Evolutionary conservation across 2,329 filamentous ascomycete genomes (phyloP).

Genomic region (Proliferodiscus dingleyae): DNA sequence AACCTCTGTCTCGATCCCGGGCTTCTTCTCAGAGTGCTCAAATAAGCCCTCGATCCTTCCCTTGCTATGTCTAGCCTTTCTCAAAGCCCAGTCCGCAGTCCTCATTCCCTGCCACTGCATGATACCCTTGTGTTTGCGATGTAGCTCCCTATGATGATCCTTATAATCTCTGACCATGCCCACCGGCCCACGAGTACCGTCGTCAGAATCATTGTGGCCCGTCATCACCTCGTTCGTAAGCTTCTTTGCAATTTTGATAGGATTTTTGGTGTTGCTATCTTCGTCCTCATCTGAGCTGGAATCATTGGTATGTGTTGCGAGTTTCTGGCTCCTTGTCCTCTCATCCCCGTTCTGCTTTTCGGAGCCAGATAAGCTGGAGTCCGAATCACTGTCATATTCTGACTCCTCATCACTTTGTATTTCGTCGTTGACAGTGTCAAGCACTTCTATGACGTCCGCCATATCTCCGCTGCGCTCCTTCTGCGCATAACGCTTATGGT

Average conservation of each 20-base stretch:
- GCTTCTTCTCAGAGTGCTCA: constrained; percentile 52
- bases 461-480: constrained; percentile 48
- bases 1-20: constrained; percentile 65
- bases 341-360: constrained; percentile 1
- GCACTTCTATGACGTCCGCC: constrained; percentile 57
- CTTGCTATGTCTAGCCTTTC: constrained; percentile 49
- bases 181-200: constrained; percentile 41
- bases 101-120: constrained; percentile 65
- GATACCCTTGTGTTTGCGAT: constrained; percentile 61
- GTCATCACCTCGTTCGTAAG: constrained; percentile 28
- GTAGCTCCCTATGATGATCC: constrained; percentile 52
- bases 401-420: constrained; percentile 28
- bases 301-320: constrained; percentile 19
- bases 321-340: constrained; percentile 10
- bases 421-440: constrained; percentile 57
- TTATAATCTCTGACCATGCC: constrained; percentile 57
- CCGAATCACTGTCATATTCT: constrained; percentile 3
- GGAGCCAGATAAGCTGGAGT: constrained; percentile 3
- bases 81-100: constrained; percentile 53
- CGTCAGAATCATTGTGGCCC: constrained; percentile 37
- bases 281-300: constrained; percentile 3
- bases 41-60: constrained; percentile 43
- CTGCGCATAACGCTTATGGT: constrained; percentile 48
- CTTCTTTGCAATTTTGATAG: constrained; percentile 16
- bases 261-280: constrained; percentile 11